phyloP scores from a whole-genome alignment of 352 stramenopile species.

The Phytophthora melonis region DNA sequence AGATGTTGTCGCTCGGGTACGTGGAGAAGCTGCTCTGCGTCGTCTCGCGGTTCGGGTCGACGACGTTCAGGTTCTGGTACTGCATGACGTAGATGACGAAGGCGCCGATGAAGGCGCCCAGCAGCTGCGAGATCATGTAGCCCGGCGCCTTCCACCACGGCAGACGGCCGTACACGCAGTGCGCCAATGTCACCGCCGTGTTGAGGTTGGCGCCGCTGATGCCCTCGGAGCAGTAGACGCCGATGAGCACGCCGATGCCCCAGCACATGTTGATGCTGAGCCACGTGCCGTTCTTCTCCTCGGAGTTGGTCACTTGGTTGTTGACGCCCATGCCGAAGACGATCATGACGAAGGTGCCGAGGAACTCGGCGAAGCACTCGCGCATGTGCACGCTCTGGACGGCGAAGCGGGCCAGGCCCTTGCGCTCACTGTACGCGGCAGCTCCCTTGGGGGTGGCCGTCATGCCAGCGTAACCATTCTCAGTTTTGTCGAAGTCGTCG shows the following conservation, averaged over 20 bases:
- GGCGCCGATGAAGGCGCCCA: constrained; percentile 46
- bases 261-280: constrained; percentile 51
- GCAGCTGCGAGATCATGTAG: constrained; percentile 51
- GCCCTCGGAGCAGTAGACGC: constrained; percentile 49
- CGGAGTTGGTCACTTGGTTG: constrained; percentile 53
- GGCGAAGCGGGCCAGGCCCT: constrained; percentile 45
- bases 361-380: constrained; percentile 52
- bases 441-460: constrained; percentile 7
- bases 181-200: constrained; percentile 53
- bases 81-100: constrained; percentile 50
- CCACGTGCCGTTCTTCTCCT: constrained; percentile 54
- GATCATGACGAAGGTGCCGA: constrained; percentile 61
- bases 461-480: constrained; percentile 18
- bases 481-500: constrained; percentile 20
- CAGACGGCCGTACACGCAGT: constrained; percentile 47
- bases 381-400: constrained; percentile 32
- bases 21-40: constrained; percentile 51
- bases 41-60: constrained; percentile 52
- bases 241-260: constrained; percentile 40
- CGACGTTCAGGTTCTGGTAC: constrained; percentile 50
- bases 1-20: constrained; percentile 49
- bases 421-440: constrained; percentile 29
- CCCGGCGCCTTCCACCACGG: constrained; percentile 48
- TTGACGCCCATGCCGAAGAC: constrained; percentile 60
- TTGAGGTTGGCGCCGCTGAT: constrained; percentile 63